phyloP scores from a whole-genome alignment of 169 alveolate species.

The Babesia bigemina region DNA sequence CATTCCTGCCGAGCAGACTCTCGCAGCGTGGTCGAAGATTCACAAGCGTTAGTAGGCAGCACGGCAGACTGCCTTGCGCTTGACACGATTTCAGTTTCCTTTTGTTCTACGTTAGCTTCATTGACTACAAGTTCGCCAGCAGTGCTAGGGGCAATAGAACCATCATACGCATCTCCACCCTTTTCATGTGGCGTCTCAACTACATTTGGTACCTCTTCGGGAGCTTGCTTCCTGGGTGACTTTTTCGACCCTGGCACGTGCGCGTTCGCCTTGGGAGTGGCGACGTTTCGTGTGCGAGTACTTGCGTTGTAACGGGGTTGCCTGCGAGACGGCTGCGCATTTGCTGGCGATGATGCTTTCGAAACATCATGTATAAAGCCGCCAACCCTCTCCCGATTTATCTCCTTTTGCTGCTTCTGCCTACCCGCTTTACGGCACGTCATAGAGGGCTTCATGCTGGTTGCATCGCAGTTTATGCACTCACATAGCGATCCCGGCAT shows the following conservation, averaged over 20 bases:
- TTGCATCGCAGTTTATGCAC: conserved; percentile 31
- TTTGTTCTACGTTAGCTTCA: background rate
- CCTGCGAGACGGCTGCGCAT: no score
- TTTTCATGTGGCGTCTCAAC: background rate
- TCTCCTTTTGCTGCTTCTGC: background rate
- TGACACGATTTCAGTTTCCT: no score
- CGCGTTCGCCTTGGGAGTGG: background rate
- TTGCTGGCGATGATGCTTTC: no score
- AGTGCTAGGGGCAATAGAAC: no score
- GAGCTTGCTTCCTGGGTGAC: no score
- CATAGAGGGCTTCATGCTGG: conserved; percentile 38
- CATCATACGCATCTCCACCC: no score
- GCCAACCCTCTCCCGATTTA: background rate
- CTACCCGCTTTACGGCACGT: conserved; percentile 4
- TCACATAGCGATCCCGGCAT: conserved; percentile 19
- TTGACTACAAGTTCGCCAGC: background rate
- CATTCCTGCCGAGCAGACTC: background rate
- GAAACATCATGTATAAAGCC: background rate
- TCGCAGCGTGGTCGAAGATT: background rate
- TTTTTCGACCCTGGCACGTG: no score
- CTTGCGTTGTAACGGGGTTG: no score
- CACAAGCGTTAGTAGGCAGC: background rate
- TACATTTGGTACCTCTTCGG: background rate
- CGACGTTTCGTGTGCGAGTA: background rate
- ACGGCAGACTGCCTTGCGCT: background rate